Conservation (phyloP, 495 filamentous ascomycete genomes). For the Paragyromitra xinjiangensis region DNA sequence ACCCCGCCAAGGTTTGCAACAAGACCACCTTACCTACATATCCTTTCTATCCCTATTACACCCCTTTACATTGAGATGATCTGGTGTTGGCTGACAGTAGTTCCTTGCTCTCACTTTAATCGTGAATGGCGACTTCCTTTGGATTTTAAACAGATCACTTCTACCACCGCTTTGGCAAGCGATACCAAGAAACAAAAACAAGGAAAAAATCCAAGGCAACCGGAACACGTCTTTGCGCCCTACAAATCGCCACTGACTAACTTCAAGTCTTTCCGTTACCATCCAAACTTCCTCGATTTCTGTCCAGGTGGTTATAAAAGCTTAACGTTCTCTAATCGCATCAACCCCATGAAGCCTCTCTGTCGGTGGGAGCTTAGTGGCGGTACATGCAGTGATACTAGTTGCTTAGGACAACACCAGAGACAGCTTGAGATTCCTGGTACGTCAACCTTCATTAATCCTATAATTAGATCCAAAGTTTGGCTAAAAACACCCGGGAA, state of each 20-base stretch:
- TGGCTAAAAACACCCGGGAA: conserved; percentile 36
- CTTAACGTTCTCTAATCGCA: conserved; percentile 88
- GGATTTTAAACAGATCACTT: conserved; percentile 48
- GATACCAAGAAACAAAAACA: conserved; percentile 39
- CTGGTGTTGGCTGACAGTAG: conserved; percentile 52
- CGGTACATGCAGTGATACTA: conserved; percentile 77
- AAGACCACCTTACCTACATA: conserved; percentile 51
- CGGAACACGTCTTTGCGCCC: conserved; percentile 65
- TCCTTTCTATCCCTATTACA: conserved; percentile 22
- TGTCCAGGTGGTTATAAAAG: conserved; percentile 83
- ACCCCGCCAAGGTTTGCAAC: conserved; percentile 53
- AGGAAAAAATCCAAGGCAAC: conserved; percentile 27
- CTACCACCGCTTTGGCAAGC: conserved; percentile 45
- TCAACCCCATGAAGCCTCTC: conserved; percentile 74
- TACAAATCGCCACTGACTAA: conserved; percentile 83
- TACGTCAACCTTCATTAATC: conserved; percentile 65
- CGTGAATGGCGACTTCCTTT: conserved; percentile 53
- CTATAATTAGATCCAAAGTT: conserved; percentile 27
- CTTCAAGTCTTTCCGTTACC: conserved; percentile 89
- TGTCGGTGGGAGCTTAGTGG: conserved; percentile 78
- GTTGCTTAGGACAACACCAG: conserved; percentile 82
- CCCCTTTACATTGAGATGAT: conserved; percentile 43
- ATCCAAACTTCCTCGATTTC: conserved; percentile 74
- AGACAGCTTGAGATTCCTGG: conserved; percentile 77
- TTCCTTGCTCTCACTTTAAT: conserved; percentile 53